These are phyloP conservation scores for Calocybe cyanea DNA, from an alignment of 768 basidiomycete genomes.

Conservation along the genomic window DNA sequence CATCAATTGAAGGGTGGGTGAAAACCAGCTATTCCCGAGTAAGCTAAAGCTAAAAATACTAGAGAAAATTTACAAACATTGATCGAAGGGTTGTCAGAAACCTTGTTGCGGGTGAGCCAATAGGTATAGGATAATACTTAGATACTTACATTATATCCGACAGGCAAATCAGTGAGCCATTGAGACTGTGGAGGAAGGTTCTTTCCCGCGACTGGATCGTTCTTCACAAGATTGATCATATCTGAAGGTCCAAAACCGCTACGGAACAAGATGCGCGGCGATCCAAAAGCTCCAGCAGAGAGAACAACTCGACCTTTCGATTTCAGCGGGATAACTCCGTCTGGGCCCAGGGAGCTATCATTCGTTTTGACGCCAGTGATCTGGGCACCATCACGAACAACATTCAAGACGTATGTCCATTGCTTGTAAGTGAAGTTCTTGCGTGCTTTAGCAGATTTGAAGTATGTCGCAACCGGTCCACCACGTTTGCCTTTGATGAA, in stretches of 20 bases:
- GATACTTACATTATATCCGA: conserved; percentile 43
- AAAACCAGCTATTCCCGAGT: conserved; percentile 44
- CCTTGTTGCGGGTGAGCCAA: conserved; percentile 21
- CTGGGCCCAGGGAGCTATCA: conserved; percentile 50
- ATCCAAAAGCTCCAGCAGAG: conserved; percentile 54
- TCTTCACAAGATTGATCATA: conserved; percentile 48
- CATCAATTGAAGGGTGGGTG: conserved; percentile 58
- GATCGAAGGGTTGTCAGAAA: conserved; percentile 61
- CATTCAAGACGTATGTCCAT: conserved; percentile 44
- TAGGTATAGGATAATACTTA: background rate
- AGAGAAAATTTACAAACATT: conserved; percentile 30
- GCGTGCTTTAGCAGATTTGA: conserved; percentile 50
- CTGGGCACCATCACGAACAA: conserved; percentile 51
- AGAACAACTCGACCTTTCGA: conserved; percentile 58
- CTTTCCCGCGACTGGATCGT: conserved; percentile 40
- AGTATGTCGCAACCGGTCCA: conserved; percentile 59
- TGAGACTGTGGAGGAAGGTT: conserved; percentile 43
- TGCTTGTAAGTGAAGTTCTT: conserved; percentile 48
- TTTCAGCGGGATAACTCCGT: conserved; percentile 52
- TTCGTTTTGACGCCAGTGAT: conserved; percentile 62
- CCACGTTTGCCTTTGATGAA: conserved; percentile 45
- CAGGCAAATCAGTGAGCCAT: conserved; percentile 60
- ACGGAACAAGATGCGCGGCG: conserved; percentile 53
- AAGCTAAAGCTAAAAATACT: too few relatives aligned
- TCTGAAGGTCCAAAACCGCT: conserved; percentile 61